Conservation (phyloP, 2,329 filamentous ascomycete genomes). For the Cercospora brassicicola region DNA sequence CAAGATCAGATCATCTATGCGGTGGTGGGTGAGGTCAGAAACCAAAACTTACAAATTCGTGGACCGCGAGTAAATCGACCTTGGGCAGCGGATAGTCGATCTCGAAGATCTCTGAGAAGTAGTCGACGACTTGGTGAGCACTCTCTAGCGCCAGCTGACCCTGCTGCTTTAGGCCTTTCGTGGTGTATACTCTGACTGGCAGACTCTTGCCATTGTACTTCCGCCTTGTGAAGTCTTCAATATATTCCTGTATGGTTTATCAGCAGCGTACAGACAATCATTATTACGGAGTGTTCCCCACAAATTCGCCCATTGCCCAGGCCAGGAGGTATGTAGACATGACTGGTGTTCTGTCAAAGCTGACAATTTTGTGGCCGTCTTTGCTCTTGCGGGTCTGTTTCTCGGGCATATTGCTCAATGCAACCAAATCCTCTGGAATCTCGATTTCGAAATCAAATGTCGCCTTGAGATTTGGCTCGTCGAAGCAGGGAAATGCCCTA, state of each 20-base stretch:
- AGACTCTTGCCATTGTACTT: conserved; percentile 88
- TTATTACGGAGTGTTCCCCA: too few species aligned
- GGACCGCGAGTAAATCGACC: conserved; percentile 83
- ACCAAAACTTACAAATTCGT: conserved; percentile 87
- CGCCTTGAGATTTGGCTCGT: conserved; percentile 95
- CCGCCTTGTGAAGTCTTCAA: conserved; percentile 85
- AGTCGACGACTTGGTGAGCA: conserved; percentile 90
- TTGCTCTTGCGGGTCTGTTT: conserved; percentile 70
- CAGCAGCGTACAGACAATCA: too few species aligned
- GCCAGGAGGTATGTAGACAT: conserved; percentile 90
- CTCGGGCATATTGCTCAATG: conserved; percentile 93
- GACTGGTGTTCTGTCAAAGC: conserved; percentile 78
- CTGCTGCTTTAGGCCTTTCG: conserved; percentile 88
- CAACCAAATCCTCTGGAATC: conserved; percentile 82
- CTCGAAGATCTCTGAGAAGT: conserved; percentile 91
- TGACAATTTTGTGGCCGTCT: conserved; percentile 62
- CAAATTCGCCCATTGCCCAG: conserved; percentile 92
- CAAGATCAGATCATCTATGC: conserved; percentile 22
- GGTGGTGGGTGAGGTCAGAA: too few species aligned
- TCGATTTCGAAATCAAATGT: conserved; percentile 94
- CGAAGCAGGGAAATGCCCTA: conserved; percentile 94
- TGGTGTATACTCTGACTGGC: conserved; percentile 94
- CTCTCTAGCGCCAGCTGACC: conserved; percentile 86
- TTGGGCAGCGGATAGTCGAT: conserved; percentile 94
- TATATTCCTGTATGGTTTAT: conserved; percentile 58